Evolutionary conservation across 1,139 yeast species (phyloP), one percentile per base, ranked within the genome.

Genomic region (Keqinozyma sinolaborantium): DNA sequence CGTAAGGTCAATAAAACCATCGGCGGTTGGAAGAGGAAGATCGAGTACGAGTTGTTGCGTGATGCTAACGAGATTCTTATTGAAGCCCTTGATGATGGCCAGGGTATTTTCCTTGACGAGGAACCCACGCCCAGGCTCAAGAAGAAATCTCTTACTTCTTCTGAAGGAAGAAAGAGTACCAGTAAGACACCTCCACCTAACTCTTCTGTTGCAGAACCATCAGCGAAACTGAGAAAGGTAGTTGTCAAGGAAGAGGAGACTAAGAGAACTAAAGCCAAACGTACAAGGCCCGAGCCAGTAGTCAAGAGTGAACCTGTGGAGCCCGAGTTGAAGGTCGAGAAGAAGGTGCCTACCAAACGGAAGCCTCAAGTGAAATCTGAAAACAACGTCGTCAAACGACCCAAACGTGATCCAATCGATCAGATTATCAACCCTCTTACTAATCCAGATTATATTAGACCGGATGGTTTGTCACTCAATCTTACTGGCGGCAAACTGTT

Each of bases 41-140:
- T 83, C 2, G 98, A 92, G 43, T 67, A 71, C 40, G 97, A 88
- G 49, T 65, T 88, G 20, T 50, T 81, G 1, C 67, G 67, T 26
- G 97, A 90, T 54, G 67, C 88, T 0, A 74, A 69, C 26, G 50
- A 64, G 14, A 83, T 86, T 25, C 41, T 75, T 13, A 68, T 65
- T 7, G 83, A 82, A 38, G 68, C 48, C 1, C 54, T 50, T 18
- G 27, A 31, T 2, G 38, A 35, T 16, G 52, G 50, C 7, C 21
- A 7, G 10, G 21, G 21, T 7, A 18, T 18, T 10, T 18, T 18
- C 21, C 10, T 18, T 7, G 23, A 21, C 8, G 5, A 4, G 18
- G 14, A 5, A 7, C 7, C 7, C 7, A 18, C 7, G 21, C 21
- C 21, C 16, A 18, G 13, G 7, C 10, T 5, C 25, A 21, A 21